Evolutionary conservation across 805 yeast species (phyloP), one percentile per base, ranked within the genome.

Genomic region (Yarrowia divulgata): DNA sequence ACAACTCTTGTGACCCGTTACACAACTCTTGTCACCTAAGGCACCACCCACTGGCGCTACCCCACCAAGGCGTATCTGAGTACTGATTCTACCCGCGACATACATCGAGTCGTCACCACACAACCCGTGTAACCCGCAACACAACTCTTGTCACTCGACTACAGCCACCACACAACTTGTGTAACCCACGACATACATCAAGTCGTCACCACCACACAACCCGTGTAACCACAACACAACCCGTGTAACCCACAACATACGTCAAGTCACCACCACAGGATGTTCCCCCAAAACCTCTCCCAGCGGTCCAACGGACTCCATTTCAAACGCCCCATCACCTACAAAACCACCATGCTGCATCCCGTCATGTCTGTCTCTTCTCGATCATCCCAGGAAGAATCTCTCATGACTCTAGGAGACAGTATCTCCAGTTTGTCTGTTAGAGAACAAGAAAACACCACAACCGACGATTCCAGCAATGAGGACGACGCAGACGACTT

Each of bases 271-370:
- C 23, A 16, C 13, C 18, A 6, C 39, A n/a, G n/a, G 48, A 55
- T 67, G 49, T 64, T 66, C 18, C 71, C 71, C 18, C 52, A 57
- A 45, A 46, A 23, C 46, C 52, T 70, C 42, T 70, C 71, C 6
- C 60, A 55, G 10, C 67, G 67, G 16, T 70, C 71, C 8, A 69
- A 69, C 46, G 71, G 71, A 23, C 70, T 69, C 10, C 57, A 55
- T 10, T 69, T 69, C 57, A 50, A 64, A 16, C 64, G 66, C 12
- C 63, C 40, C 8, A 8, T 54, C 35, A 54, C 60, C 9, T 68
- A 68, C 52, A 57, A 57, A n/a, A 37, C 37, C 19, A 66, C 49
- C 64, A 23, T 37, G 45, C 45, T 49, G 39, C 43, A 35, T n/a
- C 68, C 60, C 16, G 60, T 49, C 35, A 48, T 63, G 23, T 49